phyloP scores from a whole-genome alignment of 352 stramenopile genomes.

The Halophytophthora polymorphica region DNA sequence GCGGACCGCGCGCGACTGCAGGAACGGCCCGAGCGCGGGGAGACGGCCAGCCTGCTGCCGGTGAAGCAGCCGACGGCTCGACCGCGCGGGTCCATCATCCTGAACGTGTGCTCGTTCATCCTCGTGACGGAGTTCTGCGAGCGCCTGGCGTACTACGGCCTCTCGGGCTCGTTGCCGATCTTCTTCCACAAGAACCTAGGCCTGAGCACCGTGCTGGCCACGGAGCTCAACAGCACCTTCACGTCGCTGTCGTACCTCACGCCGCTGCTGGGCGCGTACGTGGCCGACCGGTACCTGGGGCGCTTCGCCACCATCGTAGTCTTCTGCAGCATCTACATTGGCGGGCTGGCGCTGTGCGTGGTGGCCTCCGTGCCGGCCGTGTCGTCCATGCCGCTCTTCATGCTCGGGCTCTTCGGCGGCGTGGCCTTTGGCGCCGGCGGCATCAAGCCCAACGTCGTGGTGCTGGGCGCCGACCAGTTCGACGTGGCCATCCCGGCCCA shows the following conservation, averaged over 20 bases:
- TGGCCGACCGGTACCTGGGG: slow-evolving; percentile 75
- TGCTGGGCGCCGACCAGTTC: slow-evolving; percentile 81
- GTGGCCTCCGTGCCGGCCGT: slow-evolving; percentile 52
- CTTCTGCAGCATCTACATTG: slow-evolving; percentile 75
- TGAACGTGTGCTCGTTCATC: slow-evolving; percentile 87
- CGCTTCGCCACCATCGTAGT: slow-evolving; percentile 76
- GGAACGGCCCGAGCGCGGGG: slow-evolving; percentile 5
- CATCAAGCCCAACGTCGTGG: slow-evolving; percentile 78
- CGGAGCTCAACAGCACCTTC: slow-evolving; percentile 85
- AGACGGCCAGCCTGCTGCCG: slow-evolving; percentile 21
- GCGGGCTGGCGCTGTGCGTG: slow-evolving; percentile 66
- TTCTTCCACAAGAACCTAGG: slow-evolving; percentile 87
- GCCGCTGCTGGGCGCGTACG: slow-evolving; percentile 75
- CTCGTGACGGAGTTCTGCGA: slow-evolving; percentile 87
- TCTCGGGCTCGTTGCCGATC: slow-evolving; percentile 81
- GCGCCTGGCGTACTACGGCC: slow-evolving; percentile 76
- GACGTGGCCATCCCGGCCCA: slow-evolving; percentile 66
- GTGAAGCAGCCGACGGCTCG: slow-evolving; percentile 11
- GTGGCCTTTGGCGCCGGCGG: slow-evolving; percentile 68
- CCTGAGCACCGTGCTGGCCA: slow-evolving; percentile 74
- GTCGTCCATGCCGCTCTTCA: slow-evolving; percentile 67
- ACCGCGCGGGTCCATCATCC: slow-evolving; percentile 70
- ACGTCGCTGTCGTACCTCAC: slow-evolving; percentile 84
- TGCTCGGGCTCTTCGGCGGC: slow-evolving; percentile 79
- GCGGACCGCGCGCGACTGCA: slow-evolving; percentile 8